Percentiles rank a stretch among this genome's conserved stretches.
Conservation (phyloP, 2,329 filamentous ascomycete species). For the Xylariales sp. region DNA sequence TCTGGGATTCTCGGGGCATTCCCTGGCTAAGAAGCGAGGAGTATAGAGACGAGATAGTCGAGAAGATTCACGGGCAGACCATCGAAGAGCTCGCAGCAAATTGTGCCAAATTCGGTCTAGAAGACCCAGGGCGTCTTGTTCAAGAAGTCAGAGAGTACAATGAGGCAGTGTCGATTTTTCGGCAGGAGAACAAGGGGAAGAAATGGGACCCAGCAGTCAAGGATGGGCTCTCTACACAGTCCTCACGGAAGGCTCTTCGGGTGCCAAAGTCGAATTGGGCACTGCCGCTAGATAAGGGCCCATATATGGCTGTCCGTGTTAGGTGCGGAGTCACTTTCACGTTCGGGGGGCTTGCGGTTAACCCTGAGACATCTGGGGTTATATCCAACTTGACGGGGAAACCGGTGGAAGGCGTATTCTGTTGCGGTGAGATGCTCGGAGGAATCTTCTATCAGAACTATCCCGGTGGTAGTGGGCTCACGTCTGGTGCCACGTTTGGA, state of each 20-base stretch:
- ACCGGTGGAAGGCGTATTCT: slow-evolving; percentile 53
- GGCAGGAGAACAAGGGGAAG: slow-evolving; percentile 34
- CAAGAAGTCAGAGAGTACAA: slow-evolving; percentile 53
- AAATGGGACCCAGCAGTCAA: slow-evolving; percentile 57
- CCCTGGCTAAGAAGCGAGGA: slow-evolving; percentile 56
- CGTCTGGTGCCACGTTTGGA: slow-evolving; percentile 51
- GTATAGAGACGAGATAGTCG: slow-evolving; percentile 54
- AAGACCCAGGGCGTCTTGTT: slow-evolving; percentile 40
- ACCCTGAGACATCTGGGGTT: slow-evolving; percentile 46
- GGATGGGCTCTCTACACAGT: slow-evolving; percentile 59
- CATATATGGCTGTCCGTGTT: slow-evolving; percentile 61
- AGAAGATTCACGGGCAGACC: slow-evolving; percentile 43
- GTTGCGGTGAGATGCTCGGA: slow-evolving; percentile 63
- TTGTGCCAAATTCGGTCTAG: slow-evolving; percentile 41
- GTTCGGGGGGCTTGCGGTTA: slow-evolving; percentile 58
- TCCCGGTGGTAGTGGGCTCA: slow-evolving; percentile 58
- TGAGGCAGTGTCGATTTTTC: slow-evolving; percentile 44
- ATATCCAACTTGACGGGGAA: slow-evolving; percentile 37
- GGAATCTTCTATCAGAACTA: slow-evolving; percentile 62
- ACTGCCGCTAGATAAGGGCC: slow-evolving; percentile 47
- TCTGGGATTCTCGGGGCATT: slow-evolving; percentile 54
- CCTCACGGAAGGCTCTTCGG: slow-evolving; percentile 32
- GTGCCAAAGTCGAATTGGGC: slow-evolving; percentile 66
- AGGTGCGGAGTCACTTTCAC: slow-evolving; percentile 65
- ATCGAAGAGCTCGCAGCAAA: slow-evolving; percentile 53